Evolutionary conservation across 2,329 filamentous ascomycete species (phyloP).

Genomic region (Elsinoe necatrix): DNA sequence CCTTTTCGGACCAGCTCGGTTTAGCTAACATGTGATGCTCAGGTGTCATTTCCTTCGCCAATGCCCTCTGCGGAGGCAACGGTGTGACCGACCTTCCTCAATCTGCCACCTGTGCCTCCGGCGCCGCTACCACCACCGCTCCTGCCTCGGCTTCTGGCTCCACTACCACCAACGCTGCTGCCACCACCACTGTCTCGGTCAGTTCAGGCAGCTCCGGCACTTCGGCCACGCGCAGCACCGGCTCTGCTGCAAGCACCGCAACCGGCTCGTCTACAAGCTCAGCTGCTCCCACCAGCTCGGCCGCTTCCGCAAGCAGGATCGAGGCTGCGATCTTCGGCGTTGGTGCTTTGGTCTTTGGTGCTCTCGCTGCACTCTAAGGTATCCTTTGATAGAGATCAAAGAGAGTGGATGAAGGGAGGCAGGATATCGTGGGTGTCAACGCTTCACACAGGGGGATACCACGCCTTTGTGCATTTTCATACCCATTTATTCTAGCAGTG

Average conservation of each 20-base stretch:
- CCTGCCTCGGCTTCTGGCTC: constrained; percentile 4
- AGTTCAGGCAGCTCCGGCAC: not conserved
- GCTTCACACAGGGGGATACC: not conserved
- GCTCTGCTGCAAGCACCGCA: not conserved
- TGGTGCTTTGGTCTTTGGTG: constrained; percentile 12
- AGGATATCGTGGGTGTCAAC: not conserved
- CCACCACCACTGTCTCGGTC: not conserved
- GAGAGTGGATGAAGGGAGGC: not conserved
- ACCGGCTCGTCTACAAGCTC: not conserved
- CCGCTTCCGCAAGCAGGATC: constrained; percentile 10
- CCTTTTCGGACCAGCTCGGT: not conserved
- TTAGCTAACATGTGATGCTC: not conserved
- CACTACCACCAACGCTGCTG: constrained; percentile 2
- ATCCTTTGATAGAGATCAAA: not conserved
- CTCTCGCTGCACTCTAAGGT: constrained; percentile 5
- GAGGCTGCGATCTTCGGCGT: constrained; percentile 13
- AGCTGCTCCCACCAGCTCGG: not conserved
- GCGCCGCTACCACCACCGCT: not conserved
- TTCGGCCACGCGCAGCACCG: not conserved
- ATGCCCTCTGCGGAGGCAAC: constrained; percentile 32
- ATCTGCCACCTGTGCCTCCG: constrained; percentile 30
- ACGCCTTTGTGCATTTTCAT: not conserved
- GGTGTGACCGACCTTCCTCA: constrained; percentile 33
- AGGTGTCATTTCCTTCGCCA: constrained; percentile 37
- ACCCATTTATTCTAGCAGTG: not conserved